phyloP scores from a whole-genome alignment of 2,329 filamentous ascomycete species.

The Botrytis fabae region DNA sequence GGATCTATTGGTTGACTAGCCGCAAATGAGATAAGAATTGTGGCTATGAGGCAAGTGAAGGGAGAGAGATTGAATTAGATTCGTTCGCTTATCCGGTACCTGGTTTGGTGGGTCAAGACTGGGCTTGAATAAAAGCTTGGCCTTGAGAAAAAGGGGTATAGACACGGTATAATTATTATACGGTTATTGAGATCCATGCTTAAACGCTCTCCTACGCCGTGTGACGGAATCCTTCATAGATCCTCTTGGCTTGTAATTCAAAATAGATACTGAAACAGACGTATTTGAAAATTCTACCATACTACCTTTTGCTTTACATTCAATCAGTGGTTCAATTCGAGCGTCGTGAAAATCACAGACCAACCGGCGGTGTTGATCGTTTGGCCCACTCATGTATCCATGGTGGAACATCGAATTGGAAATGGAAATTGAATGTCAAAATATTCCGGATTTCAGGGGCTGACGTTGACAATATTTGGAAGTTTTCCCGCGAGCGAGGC shows the following conservation, averaged over 20 bases:
- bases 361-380: conserved; percentile 13
- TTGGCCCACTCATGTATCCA: conserved; percentile 5
- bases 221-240: background rate
- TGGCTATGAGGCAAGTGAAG: conserved; percentile 8
- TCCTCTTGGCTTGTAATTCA: background rate
- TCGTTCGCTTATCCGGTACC: conserved; percentile 2
- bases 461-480: conserved; percentile 5
- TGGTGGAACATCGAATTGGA: conserved; percentile 8
- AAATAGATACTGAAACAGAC: background rate
- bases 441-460: conserved; percentile 13
- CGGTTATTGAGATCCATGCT: background rate
- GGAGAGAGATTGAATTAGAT: conserved; percentile 5
- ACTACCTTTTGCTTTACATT: background rate
- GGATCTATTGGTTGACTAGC: conserved; percentile 8
- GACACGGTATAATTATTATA: background rate
- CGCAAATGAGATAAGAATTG: conserved; percentile 17
- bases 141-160: conserved; percentile 1
- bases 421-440: conserved; percentile 8
- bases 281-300: background rate
- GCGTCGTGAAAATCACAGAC: conserved; percentile 1
- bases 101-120: background rate
- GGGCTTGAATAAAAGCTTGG: conserved; percentile 2
- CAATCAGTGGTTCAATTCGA: background rate
- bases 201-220: background rate
- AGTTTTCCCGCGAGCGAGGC: background rate